Evolutionary conservation across 176 grass and related monocot genomes (phyloP), one percentile per base, ranked within the genome.

Genomic region (Avena sativa): DNA sequence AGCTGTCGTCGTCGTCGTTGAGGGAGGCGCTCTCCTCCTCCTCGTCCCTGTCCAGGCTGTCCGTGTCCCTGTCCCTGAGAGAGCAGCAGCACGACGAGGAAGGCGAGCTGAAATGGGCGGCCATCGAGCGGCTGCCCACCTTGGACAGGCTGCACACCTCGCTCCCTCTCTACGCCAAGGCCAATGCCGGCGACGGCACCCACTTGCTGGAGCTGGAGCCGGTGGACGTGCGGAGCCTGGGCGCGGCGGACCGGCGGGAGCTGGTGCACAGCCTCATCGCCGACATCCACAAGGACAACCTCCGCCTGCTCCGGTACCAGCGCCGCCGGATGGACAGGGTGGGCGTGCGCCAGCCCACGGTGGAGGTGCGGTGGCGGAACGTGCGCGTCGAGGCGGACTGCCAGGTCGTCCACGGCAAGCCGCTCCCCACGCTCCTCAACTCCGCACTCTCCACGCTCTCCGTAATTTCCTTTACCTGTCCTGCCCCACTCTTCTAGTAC

Each of bases 251-350:
- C 53, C 86, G 87, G 26, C 84, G 82, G 17, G 30, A 75, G 66
- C 56, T 94, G 58, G 92, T 97, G 56, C 85, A 97, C 43, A 69
- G 55, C 40, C 82, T 97, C 49, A 87, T 97, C 87, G 71, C 71
- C 79, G 83, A 95, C 71, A 87, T 95, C 32, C 81, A 79, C 16
- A 59, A 75, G 2, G 91, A 97, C 51, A 94, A 97, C 82, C 83
- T 91, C 66, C 91, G 49, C 9, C 74, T 97, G 79, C 86, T 97
- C 71, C 79, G 85, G 21, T 86, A 95, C 85, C 95, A 95, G 89
- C 93, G 93, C 32, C 73, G 67, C 26, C 84, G 95, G 49, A 95
- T 95, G 81, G 93, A 95, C 65, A 79, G 88, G 79, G 91, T 93
- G 53, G 85, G 86, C 83, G 93, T 94, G 20, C 75, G 84, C 21